Base-by-base conservation (phyloP, 2,329 filamentous ascomycete genomes). In the Fusarium coicis region DNA sequence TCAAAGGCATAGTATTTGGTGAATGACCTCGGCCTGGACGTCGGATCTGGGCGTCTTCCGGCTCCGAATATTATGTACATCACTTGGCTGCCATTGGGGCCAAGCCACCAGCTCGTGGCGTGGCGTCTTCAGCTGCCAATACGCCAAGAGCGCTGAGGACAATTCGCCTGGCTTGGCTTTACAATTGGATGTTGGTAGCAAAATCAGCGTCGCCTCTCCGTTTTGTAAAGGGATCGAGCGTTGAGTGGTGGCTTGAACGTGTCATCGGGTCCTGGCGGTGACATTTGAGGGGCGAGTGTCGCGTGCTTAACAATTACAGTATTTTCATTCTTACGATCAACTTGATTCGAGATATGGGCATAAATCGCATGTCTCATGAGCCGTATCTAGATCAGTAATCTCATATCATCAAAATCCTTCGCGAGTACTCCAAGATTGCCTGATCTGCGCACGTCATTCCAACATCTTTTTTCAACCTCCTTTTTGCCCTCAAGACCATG, bases 21-120 rank as follows among this genome's bases (percentile, higher is more conserved):
- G n/a, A n/a, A n/a, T n/a, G n/a, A n/a, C n/a, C 63, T 68, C 67
- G 66, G 70, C 50, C 28, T 65, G 40, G 21, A 34, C 18, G 9
- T 36, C 68, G 66, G 60, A 61, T 10, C 54, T 68, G 64, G 69
- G 23, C 52, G 52, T 21, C 16, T 1, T 52, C 72, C 70, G 70
- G 70, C 54, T 73, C 70, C 70, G 66, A 73, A 49, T 26, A 12
- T 23, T 39, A 15, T 7, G n/a, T 5, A 26, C 7, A 7, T 15
- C 23, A 23, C 21, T 18, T 11, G 23, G 10, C 7, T 54, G 7
- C 16, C 3, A 70, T 70, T 73, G 43, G 30, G 65, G 19, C 16
- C 23, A 49, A 70, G 58, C 53, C 60, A 66, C 47, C 26, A 7
- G 32, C 5, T 28, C 5, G 61, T 60, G 46, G 47, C 59, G 63